phyloP scores from a whole-genome alignment of 108 stramenopile species.

The Conticribra guillardii region DNA sequence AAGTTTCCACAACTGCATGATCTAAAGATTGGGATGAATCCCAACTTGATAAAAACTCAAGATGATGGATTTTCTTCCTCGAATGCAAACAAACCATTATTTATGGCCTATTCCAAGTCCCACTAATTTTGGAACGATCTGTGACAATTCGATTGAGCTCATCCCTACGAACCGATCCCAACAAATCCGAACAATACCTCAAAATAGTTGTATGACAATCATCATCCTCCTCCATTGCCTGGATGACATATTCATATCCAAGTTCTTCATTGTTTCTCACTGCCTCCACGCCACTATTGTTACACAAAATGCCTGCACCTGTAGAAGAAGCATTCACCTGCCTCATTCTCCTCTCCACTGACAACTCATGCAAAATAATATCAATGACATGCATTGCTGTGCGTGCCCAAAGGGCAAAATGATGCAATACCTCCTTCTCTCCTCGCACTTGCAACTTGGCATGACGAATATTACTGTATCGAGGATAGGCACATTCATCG shows the following conservation, averaged over 20 bases:
- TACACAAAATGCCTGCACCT: slow-evolving; percentile 26
- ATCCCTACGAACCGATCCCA: slow-evolving; percentile 82
- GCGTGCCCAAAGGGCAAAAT: slow-evolving; percentile 77
- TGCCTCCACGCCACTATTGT: slow-evolving; percentile 17
- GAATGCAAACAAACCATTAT: no score
- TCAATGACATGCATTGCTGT: slow-evolving; percentile 79
- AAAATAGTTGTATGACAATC: slow-evolving; percentile 78
- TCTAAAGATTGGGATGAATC: no score
- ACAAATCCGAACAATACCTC: slow-evolving; percentile 85
- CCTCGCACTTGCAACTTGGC: slow-evolving; percentile 90
- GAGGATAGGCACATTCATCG: slow-evolving; percentile 67
- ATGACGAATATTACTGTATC: slow-evolving; percentile 85
- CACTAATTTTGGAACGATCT: slow-evolving; percentile 1
- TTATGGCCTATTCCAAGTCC: neutral
- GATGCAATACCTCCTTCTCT: slow-evolving; percentile 91
- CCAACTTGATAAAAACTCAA: no score
- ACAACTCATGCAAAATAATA: slow-evolving; percentile 73
- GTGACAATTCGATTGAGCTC: slow-evolving; percentile 61
- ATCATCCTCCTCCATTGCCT: slow-evolving; percentile 79
- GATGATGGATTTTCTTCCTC: no score
- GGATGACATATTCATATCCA: slow-evolving; percentile 68
- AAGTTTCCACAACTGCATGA: no score
- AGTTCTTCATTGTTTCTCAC: slow-evolving; percentile 35
- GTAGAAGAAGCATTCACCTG: slow-evolving; percentile 47
- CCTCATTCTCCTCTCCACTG: slow-evolving; percentile 47